Percentiles rank a stretch among this genome's conserved stretches.
These are phyloP conservation scores for Yarrowia galli DNA, from an alignment of 1,139 yeast genomes.

Conservation along the genomic window DNA sequence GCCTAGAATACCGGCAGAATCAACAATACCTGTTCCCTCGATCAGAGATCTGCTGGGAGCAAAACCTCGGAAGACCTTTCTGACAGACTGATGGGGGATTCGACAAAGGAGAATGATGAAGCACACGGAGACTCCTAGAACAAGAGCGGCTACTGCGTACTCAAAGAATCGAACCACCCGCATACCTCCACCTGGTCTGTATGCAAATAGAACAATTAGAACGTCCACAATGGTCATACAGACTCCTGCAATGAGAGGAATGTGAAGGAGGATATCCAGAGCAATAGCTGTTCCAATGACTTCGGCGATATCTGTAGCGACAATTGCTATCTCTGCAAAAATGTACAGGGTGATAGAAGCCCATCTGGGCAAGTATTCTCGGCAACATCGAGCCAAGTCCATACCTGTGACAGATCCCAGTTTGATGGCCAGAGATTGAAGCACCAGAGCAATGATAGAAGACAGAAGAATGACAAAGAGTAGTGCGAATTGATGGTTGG, in stretches of 20 bases:
- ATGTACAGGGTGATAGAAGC: conserved; percentile 68
- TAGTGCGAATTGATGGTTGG: conserved; percentile 81
- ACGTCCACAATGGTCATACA: conserved; percentile 85
- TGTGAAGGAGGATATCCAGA: conserved; percentile 74
- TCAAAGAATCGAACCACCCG: conserved; percentile 81
- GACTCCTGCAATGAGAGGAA: conserved; percentile 84
- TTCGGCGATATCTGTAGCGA: conserved; percentile 93
- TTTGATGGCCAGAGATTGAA: conserved; percentile 84
- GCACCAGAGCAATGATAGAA: conserved; percentile 83
- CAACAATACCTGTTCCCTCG: conserved; percentile 80
- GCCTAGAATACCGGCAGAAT: conserved; percentile 90
- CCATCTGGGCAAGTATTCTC: conserved; percentile 70
- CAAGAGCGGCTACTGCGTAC: conserved; percentile 76
- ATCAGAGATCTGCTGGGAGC: conserved; percentile 73
- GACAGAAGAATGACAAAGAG: conserved; percentile 81
- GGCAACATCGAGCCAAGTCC: conserved; percentile 86
- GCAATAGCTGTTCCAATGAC: conserved; percentile 95
- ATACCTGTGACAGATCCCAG: conserved; percentile 91
- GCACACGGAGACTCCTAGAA: conserved; percentile 82
- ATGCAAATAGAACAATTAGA: conserved; percentile 81
- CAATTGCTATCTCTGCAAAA: conserved; percentile 85
- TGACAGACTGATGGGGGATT: conserved; percentile 59
- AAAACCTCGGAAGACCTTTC: conserved; percentile 71
- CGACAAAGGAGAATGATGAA: conserved; percentile 79
- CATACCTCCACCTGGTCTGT: conserved; percentile 86